These are phyloP conservation scores for Acacia concinna DNA, from an alignment of 331 rosid species.

Conservation along the genomic window DNA sequence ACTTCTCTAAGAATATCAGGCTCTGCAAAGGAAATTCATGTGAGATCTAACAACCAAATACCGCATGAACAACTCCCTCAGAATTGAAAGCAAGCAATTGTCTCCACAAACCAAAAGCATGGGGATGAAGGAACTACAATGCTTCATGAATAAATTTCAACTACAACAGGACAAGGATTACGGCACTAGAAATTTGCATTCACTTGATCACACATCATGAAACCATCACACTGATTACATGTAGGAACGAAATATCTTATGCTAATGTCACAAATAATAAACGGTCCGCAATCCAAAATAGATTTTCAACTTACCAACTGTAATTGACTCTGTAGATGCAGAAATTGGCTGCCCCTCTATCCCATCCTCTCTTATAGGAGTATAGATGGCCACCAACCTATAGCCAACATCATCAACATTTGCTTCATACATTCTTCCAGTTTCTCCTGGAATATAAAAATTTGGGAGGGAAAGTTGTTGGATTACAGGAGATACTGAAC, in stretches of 20 bases:
- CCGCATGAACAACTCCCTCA: constrained; percentile 7
- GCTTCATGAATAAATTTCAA: neutral
- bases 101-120: constrained; percentile 18
- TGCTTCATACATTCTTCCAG: constrained; percentile 90
- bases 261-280: constrained; percentile 13
- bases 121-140: neutral
- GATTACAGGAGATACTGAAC: neutral
- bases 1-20: constrained; percentile 97
- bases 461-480: constrained; percentile 15
- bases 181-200: neutral
- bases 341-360: constrained; percentile 89
- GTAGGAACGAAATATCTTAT: neutral
- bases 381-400: constrained; percentile 88
- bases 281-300: neutral
- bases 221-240: neutral
- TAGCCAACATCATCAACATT: constrained; percentile 97
- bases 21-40: constrained; percentile 55
- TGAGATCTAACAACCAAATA: constrained; percentile 24
- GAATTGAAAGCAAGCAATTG: neutral
- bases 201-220: neutral
- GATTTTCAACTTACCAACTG: constrained; percentile 67
- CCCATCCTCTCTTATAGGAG: constrained; percentile 97
- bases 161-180: constrained; percentile 1
- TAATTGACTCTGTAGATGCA: constrained; percentile 95
- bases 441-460: constrained; percentile 70